phyloP scores from a whole-genome alignment of 805 yeast genomes.

The Monosporozyma siamensis region DNA sequence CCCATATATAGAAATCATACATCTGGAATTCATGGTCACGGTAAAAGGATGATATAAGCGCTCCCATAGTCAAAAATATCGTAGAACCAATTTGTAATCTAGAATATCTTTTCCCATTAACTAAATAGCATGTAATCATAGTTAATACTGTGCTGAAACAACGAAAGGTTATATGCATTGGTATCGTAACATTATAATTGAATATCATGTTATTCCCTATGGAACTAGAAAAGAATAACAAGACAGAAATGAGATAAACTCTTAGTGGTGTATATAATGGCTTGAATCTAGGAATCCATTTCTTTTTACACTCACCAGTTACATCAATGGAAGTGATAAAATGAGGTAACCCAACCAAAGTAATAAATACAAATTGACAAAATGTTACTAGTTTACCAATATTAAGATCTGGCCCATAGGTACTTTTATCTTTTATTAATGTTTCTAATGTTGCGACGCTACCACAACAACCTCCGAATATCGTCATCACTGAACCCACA shows the following conservation, averaged over 20 bases:
- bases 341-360: slow-evolving; percentile 35
- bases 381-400: slow-evolving; percentile 50
- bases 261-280: slow-evolving; percentile 34
- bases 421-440: slow-evolving; percentile 28
- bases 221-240: slow-evolving; percentile 42
- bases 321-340: slow-evolving; percentile 28
- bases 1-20: slow-evolving; percentile 3
- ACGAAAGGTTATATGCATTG: slow-evolving; percentile 57
- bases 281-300: slow-evolving; percentile 24
- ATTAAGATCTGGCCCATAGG: slow-evolving; percentile 18
- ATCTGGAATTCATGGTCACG: slow-evolving; percentile 22
- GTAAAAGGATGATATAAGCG: slow-evolving; percentile 35
- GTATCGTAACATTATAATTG: slow-evolving; percentile 49
- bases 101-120: slow-evolving; percentile 40
- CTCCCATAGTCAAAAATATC: slow-evolving; percentile 45
- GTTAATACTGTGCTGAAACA: slow-evolving; percentile 57
- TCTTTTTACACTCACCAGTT: not conserved
- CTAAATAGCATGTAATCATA: slow-evolving; percentile 43
- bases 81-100: slow-evolving; percentile 42
- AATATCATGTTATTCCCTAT: slow-evolving; percentile 51
- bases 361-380: slow-evolving; percentile 44
- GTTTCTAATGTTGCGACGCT: slow-evolving; percentile 57
- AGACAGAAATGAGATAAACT: slow-evolving; percentile 39
- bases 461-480: slow-evolving; percentile 64
- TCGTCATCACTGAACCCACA: not conserved